These are phyloP conservation scores for Dothidotthia symphoricarpi DNA, from an alignment of 2,329 filamentous ascomycete genomes.

Conservation along the genomic window DNA sequence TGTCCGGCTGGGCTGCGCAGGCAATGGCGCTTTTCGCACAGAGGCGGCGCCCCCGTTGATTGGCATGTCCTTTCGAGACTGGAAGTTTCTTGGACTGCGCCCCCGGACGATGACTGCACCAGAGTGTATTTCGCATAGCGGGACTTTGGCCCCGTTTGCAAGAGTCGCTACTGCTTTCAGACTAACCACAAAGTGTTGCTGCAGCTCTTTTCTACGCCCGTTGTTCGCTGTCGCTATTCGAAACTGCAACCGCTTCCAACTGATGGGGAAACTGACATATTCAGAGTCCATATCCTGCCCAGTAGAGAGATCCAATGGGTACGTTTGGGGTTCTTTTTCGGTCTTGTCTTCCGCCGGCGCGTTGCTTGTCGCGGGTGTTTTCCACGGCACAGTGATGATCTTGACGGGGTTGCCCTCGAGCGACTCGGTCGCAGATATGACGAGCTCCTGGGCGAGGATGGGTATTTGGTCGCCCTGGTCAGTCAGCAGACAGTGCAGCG, in stretches of 20 bases:
- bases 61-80: constrained; percentile 88
- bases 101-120: constrained; percentile 92
- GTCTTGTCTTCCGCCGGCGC: constrained; percentile 64
- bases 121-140: constrained; percentile 80
- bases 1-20: constrained; percentile 38
- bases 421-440: constrained; percentile 89
- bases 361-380: constrained; percentile 81
- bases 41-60: constrained; percentile 76
- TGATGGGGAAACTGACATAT: constrained; percentile 85
- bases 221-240: constrained; percentile 96
- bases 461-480: constrained; percentile 82
- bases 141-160: constrained; percentile 76
- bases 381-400: constrained; percentile 96
- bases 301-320: constrained; percentile 67
- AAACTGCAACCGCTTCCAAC: constrained; percentile 92
- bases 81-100: constrained; percentile 90
- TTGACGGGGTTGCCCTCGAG: constrained; percentile 90
- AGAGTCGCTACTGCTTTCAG: constrained; percentile 83
- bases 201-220: constrained; percentile 86
- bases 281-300: constrained; percentile 74
- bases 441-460: constrained; percentile 78
- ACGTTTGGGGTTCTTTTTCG: constrained; percentile 82
- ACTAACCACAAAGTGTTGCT: constrained; percentile 91
- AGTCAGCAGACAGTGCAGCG: constrained; percentile 74
- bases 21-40: constrained; percentile 60